phyloP scores from a whole-genome alignment of 139 green algal species.

The Haematococcus sp. region DNA sequence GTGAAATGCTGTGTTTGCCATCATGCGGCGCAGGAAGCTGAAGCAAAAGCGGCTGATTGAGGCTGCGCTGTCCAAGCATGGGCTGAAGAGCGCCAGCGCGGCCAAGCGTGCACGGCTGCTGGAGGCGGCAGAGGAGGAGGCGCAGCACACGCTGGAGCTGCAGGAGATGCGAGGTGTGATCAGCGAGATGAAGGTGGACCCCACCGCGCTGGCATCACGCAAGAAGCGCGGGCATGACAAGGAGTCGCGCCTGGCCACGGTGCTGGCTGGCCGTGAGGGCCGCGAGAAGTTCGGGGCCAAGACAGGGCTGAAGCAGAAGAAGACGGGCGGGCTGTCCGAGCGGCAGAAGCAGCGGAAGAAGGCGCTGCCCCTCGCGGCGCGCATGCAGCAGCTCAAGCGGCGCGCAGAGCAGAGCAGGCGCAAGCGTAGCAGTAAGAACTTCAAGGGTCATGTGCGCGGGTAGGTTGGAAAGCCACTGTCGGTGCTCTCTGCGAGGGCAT shows the following conservation, averaged over 20 bases:
- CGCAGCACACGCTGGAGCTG: conserved; percentile 63
- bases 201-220: conserved; percentile 46
- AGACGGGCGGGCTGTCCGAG: conserved; percentile 77
- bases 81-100: conserved; percentile 69
- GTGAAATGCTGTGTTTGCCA: too few relatives aligned
- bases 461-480: neutral
- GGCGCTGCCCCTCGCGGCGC: conserved; percentile 81
- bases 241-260: conserved; percentile 71
- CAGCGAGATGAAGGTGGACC: conserved; percentile 55
- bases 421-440: conserved; percentile 58
- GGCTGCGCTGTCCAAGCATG: conserved; percentile 74
- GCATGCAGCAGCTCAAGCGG: conserved; percentile 59
- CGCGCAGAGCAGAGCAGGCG: conserved; percentile 28
- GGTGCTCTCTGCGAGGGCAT: too few relatives aligned
- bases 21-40: conserved; percentile 38
- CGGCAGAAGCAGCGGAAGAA: conserved; percentile 89
- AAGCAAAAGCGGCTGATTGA: conserved; percentile 64
- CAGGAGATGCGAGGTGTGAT: conserved; percentile 26
- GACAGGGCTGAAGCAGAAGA: conserved; percentile 81
- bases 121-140: conserved; percentile 73
- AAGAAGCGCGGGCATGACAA: conserved; percentile 71
- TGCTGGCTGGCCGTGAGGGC: conserved; percentile 81
- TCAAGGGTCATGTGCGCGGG: conserved; percentile 67
- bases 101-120: conserved; percentile 32
- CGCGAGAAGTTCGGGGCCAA: conserved; percentile 74